Evolutionary conservation across 495 filamentous ascomycete species (phyloP), one percentile per base, ranked within the genome.

Genomic region (Amorphotheca resinae): DNA sequence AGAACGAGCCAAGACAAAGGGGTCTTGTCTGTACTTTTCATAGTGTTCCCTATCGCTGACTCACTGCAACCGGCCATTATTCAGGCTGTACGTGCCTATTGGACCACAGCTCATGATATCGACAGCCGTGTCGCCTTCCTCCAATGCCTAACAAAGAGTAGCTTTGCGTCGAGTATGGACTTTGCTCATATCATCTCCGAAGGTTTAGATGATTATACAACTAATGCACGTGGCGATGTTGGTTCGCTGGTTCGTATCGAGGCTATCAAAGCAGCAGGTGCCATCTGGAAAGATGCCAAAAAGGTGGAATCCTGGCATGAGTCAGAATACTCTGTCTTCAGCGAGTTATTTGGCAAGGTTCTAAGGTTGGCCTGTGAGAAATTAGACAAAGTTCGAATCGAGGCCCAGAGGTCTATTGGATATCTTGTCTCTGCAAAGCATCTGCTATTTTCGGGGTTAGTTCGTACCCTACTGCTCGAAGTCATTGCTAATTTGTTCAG

Each of bases 151-250:
- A 22, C 32, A 6, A 11, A 4, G 12, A 37, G 45, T n/a, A 30
- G 9, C 9, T 22, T 34, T 35, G 15, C 16, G 8, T 23, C 41
- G 0, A 1, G 3, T 33, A 14, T 9, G 20, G 2, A 52, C 9
- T 61, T 76, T 31, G 39, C 66, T 0, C 44, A 54, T 30, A 58
- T 69, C 18, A 63, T 72, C 22, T 62, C 47, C 16, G 66, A 56
- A 50, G 79, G 68, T 8, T 57, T 96, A 33, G 81, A 91, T 42
- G 88, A 99, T 55, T 95, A 96, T 50, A 87, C 84, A 0, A 84
- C 82, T 8, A 87, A 83, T 51, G 72, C 82, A 31, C 70, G 86
- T 7, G 93, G 91, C 9, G 91, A 99, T 54, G 69, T 95, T 41
- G 91, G 91, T 3, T 93, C 86, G 1, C 72, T 82, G 22, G 80